Percentiles rank a stretch among this genome's conserved stretches.
Evolutionary conservation across 148 eudicot genomes (phyloP).

Genomic region (Rhododendron henanense): DNA sequence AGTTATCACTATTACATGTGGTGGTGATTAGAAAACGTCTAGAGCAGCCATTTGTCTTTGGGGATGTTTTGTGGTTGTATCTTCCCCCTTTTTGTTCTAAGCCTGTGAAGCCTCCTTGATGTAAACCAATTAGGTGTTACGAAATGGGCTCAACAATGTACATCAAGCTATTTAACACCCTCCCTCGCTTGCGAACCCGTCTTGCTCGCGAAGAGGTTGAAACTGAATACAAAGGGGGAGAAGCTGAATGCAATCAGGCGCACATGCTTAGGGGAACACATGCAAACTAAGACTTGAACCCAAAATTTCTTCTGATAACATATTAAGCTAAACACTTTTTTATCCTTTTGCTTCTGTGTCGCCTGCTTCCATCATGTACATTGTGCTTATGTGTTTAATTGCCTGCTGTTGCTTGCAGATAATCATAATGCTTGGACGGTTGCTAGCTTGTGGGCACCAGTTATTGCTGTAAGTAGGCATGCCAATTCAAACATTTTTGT

Average conservation of each 20-base stretch:
- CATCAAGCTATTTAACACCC: background rate
- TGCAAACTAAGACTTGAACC: background rate
- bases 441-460: conserved; percentile 93
- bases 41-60: background rate
- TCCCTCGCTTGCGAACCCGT: background rate
- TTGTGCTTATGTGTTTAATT: background rate
- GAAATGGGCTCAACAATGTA: background rate
- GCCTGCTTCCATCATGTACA: background rate
- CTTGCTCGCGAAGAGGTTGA: background rate
- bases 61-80: background rate
- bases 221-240: background rate
- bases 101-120: background rate
- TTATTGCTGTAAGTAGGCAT: conserved; percentile 73
- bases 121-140: background rate
- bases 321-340: background rate
- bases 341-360: background rate
- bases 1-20: background rate
- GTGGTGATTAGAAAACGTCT: background rate
- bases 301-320: background rate
- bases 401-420: conserved; percentile 48
- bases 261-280: background rate
- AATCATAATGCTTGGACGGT: conserved; percentile 78
- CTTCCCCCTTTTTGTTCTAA: background rate
- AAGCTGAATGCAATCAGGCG: background rate
- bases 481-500: background rate